Conservation (phyloP, 2,329 filamentous ascomycete genomes). For the Fusarium chlamydosporum region DNA sequence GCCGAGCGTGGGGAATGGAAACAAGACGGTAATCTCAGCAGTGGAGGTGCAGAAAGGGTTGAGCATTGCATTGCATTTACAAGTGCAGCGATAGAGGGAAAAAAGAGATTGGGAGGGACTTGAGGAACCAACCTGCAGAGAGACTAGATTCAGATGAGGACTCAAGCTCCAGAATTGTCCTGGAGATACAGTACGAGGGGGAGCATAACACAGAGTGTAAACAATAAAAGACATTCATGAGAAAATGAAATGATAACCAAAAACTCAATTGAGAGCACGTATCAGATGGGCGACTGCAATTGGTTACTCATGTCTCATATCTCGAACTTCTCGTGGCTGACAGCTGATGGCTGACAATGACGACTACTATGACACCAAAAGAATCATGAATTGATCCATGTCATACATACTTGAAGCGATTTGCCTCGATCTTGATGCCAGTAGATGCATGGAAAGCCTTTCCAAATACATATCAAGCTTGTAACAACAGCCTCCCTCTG, state of each 20-base stretch:
- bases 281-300: constrained; percentile 18
- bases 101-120: constrained; percentile 26
- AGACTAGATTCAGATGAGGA: constrained; percentile 26
- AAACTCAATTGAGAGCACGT: constrained; percentile 31
- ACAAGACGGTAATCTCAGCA: constrained; percentile 52
- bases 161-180: constrained; percentile 23
- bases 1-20: constrained; percentile 51
- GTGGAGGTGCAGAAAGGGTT: constrained; percentile 32
- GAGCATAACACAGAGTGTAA: constrained; percentile 21
- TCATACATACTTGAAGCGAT: constrained; percentile 14
- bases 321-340: constrained; percentile 38
- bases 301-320: constrained; percentile 15
- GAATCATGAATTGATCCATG: constrained; percentile 31
- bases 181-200: constrained; percentile 19
- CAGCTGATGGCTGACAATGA: constrained; percentile 35
- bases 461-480: constrained; percentile 25
- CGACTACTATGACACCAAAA: constrained; percentile 18
- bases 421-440: constrained; percentile 34
- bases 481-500: constrained; percentile 15
- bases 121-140: constrained; percentile 5
- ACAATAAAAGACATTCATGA: constrained; percentile 20
- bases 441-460: constrained; percentile 1
- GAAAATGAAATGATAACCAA: not conserved
- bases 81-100: constrained; percentile 7
- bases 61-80: constrained; percentile 19